Percentiles rank a stretch among this genome's conserved stretches.
Evolutionary conservation across 768 basidiomycete genomes (phyloP).

Genomic region (Kwoniella europaea): DNA sequence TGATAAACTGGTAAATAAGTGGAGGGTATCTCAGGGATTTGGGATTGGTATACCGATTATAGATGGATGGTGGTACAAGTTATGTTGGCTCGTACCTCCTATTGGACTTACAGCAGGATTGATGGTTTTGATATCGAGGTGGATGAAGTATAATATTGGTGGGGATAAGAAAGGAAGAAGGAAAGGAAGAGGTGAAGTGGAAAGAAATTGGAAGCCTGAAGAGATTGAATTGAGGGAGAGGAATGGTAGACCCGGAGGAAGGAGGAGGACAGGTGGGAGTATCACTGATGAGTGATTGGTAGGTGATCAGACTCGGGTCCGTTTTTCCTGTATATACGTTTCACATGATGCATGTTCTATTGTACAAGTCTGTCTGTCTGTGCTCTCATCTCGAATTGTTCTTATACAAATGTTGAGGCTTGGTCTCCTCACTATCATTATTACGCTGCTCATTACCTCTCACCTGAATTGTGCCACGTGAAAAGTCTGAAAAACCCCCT

Average conservation of each 20-base stretch:
- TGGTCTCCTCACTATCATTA: no score
- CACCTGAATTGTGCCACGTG: not conserved
- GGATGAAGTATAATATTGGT: constrained; percentile 22
- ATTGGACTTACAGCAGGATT: constrained; percentile 58
- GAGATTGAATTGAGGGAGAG: constrained; percentile 53
- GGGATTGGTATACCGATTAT: constrained; percentile 14
- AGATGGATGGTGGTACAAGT: constrained; percentile 59
- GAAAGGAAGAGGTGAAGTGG: constrained; percentile 44
- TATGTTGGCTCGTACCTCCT: constrained; percentile 64
- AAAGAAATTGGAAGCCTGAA: constrained; percentile 15
- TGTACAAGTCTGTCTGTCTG: no score
- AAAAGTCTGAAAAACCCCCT: constrained; percentile 1
- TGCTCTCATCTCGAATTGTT: no score
- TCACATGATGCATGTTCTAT: no score
- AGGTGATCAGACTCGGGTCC: not conserved
- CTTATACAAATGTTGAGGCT: no score
- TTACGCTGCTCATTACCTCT: no score
- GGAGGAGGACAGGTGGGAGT: constrained; percentile 4
- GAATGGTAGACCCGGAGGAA: constrained; percentile 12
- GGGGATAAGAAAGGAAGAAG: constrained; percentile 39
- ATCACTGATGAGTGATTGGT: not conserved
- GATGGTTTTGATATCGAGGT: constrained; percentile 40
- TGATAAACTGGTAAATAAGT: constrained; percentile 61
- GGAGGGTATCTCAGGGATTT: constrained; percentile 54
- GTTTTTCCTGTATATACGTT: no score